phyloP scores from a whole-genome alignment of 1,139 yeast species.

The Pichia sp. region DNA sequence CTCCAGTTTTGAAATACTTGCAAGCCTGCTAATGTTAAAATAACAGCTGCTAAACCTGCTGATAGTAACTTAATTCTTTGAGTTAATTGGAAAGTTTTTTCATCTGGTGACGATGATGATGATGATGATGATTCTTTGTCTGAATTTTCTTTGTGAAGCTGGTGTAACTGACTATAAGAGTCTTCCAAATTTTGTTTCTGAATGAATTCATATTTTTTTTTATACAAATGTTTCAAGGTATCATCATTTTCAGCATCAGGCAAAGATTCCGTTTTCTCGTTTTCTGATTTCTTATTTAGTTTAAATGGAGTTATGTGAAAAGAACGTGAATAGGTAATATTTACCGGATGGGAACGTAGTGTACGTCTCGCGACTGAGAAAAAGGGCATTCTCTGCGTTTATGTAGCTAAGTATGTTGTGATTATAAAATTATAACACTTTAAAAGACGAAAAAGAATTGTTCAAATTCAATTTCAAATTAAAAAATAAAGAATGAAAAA shows the following conservation, averaged over 20 bases:
- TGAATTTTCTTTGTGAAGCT: not conserved
- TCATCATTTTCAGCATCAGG: not conserved
- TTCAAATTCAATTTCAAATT: not conserved
- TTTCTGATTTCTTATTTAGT: not conserved
- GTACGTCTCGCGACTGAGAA: not conserved
- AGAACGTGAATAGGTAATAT: not conserved
- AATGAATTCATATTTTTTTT: slow-evolving; percentile 13
- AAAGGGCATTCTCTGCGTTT: not conserved
- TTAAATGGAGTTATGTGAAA: not conserved
- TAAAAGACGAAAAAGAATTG: not conserved
- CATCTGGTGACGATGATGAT: slow-evolving; percentile 5
- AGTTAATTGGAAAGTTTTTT: slow-evolving; percentile 20
- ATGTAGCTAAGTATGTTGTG: not conserved
- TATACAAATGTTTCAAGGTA: slow-evolving; percentile 6
- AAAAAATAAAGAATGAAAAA: not conserved
- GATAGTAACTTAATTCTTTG: slow-evolving; percentile 23
- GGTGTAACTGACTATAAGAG: slow-evolving; percentile 5
- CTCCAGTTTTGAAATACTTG: slow-evolving; percentile 40
- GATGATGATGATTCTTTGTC: not conserved
- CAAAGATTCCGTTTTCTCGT: not conserved
- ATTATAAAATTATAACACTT: too few relatives aligned
- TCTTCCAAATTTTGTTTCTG: slow-evolving; percentile 13
- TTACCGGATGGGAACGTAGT: not conserved
- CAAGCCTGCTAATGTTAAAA: slow-evolving; percentile 34
- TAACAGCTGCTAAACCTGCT: slow-evolving; percentile 26